phyloP scores from a whole-genome alignment of 2,329 filamentous ascomycete genomes.

The Monilinia aucupariae region DNA sequence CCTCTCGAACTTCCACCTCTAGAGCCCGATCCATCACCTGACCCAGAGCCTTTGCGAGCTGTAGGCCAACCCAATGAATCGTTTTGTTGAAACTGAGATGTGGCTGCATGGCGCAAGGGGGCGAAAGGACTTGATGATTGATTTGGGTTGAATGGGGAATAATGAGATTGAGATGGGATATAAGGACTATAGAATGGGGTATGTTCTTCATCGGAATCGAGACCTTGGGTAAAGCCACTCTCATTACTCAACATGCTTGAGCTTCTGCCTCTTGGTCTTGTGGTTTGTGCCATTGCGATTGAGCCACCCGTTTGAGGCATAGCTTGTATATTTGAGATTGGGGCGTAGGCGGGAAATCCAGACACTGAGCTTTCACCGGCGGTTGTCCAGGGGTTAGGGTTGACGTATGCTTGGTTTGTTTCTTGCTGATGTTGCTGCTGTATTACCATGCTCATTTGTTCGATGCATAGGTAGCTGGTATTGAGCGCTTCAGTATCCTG shows the following conservation, averaged over 20 bases:
- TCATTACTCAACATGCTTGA: constrained; percentile 63
- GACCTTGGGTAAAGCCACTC: constrained; percentile 61
- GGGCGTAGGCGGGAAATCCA: constrained; percentile 10
- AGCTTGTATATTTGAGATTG: constrained; percentile 1
- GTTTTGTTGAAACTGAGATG: constrained; percentile 1
- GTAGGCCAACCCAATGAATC: neutral
- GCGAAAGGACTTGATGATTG: constrained; percentile 12
- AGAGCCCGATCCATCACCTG: constrained; percentile 34
- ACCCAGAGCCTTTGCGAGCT: constrained; percentile 15
- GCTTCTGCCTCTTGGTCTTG: constrained; percentile 39
- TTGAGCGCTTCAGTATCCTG: constrained; percentile 5
- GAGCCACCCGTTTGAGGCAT: neutral
- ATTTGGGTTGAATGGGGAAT: neutral
- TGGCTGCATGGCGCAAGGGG: neutral
- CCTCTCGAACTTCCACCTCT: constrained; percentile 39
- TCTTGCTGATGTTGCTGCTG: constrained; percentile 5
- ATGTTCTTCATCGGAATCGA: constrained; percentile 36
- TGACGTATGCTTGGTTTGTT: neutral
- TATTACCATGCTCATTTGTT: neutral
- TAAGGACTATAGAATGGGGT: constrained; percentile 8
- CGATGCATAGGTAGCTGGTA: neutral
- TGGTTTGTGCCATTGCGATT: constrained; percentile 6
- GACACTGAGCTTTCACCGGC: constrained; percentile 7
- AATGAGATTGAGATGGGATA: constrained; percentile 7
- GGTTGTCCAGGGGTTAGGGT: constrained; percentile 1